Evolutionary conservation across 305 asterid genomes (phyloP).

Genomic region (Ilex paraguariensis): DNA sequence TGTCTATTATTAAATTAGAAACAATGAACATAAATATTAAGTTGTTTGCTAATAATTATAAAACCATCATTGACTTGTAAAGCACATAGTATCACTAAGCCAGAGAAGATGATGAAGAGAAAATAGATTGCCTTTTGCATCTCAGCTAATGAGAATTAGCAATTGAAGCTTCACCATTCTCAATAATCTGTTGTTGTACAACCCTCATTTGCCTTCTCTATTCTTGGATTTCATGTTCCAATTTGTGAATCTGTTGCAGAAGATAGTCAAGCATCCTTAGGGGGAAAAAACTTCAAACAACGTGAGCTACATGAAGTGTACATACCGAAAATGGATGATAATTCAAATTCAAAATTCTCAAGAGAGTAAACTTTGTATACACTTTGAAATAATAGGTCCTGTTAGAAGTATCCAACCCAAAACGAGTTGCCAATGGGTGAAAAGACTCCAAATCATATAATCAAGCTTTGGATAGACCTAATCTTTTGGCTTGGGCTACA

Average conservation of each 20-base stretch:
- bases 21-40: conserved; percentile 4
- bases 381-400: too few species aligned
- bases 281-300: conserved; percentile 2
- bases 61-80: conserved; percentile 2
- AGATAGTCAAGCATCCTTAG: conserved; percentile 4
- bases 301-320: too few species aligned
- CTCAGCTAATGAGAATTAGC: conserved; percentile 75
- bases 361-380: too few species aligned
- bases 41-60: conserved; percentile 4
- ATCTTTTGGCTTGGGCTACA: too few species aligned
- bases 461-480: too few species aligned
- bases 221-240: conserved; percentile 89
- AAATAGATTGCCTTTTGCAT: conserved; percentile 74
- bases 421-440: too few species aligned
- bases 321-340: too few species aligned
- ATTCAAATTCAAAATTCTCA: too few species aligned
- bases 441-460: too few species aligned
- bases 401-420: too few species aligned
- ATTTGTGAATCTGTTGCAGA: conserved; percentile 59
- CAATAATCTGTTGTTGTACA: conserved; percentile 79
- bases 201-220: conserved; percentile 79
- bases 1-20: background rate
- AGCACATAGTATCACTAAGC: background rate
- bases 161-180: conserved; percentile 83
- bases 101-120: background rate